Evolutionary conservation across 208 protist species (phyloP), one percentile per base, ranked within the genome.

Genomic region (Crithidia fasciculata): DNA sequence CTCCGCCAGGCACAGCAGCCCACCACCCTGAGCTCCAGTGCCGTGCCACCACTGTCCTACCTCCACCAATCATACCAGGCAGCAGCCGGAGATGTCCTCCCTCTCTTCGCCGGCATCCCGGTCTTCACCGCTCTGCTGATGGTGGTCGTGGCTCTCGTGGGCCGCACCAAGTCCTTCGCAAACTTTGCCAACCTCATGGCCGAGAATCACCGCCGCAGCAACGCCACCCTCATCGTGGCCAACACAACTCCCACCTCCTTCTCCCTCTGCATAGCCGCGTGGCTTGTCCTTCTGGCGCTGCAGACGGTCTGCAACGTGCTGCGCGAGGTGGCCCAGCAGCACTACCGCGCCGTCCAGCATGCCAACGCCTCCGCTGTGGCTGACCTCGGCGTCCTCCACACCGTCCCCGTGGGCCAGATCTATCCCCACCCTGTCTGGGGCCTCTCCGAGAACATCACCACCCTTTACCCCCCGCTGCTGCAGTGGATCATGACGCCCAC

Each of bases 261-360:
- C 53, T 72, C 67, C 18, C 16, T 59, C 12, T 57, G 18, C 41
- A 71, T 83, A 60, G 64, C 73, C 0, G 40, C 58, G 10, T 83
- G 78, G 78, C 74, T 77, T 62, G 49, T 45, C 6, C 41, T 77
- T 8, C 39, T 82, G 36, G 77, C 52, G 39, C 6, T 69, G 57
- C 69, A 81, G 19, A 52, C 52, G 2, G 56, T 81, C 5, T 75
- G 63, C 55, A 41, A 70, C 39, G 56, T 76, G 40, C 66, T 81
- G 63, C 69, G 60, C n/a, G 63, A 76, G 28, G 76, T 81, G 2
- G 50, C 70, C 8, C 69, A 63, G 56, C 56, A 73, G 43, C 76
- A 74, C 63, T 72, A 81, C 70, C 56, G 56, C 18, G 52, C 53
- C 36, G 65, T 74, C 43, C 73, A 58, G 57, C 53, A 65, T 2